Base-by-base conservation (phyloP, 2,329 filamentous ascomycete species). In the Lojkania enalia region DNA sequence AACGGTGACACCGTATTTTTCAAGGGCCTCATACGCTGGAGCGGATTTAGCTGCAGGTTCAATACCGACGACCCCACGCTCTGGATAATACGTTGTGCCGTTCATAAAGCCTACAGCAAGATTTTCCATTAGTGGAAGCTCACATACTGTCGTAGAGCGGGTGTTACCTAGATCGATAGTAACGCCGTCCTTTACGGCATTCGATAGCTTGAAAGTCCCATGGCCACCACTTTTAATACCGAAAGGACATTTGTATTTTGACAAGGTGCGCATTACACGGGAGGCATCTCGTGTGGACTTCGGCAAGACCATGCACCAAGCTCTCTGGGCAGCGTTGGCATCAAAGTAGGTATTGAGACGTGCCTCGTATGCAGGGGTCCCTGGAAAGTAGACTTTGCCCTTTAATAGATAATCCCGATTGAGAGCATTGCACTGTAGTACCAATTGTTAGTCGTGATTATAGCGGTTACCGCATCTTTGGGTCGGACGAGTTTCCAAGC, bases 301-400 rank as follows among this genome's bases (percentile, higher is more conserved):
- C 5, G 63, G 58, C 6, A 51, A 47, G 5, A 64, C 51, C 30
- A 67, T 48, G 39, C 64, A 67, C 31, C 48, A 55, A 11, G 64
- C 59, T n/a, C 46, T 52, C 18, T 53, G 44, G 9, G 49, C 42
- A 6, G 25, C 48, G 32, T 50, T 44, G 19, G 51, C 60, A 32
- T 43, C 40, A 45, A 45, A 54, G 19, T 44, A n/a, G n/a, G n/a
- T n/a, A n/a, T n/a, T n/a, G n/a, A n/a, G n/a, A n/a, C n/a, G n/a
- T n/a, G n/a, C n/a, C n/a, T n/a, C n/a, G n/a, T n/a, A n/a, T n/a
- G n/a, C n/a, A n/a, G n/a, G n/a, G n/a, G n/a, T n/a, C n/a, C n/a
- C n/a, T n/a, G n/a, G n/a, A n/a, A n/a, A n/a, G n/a, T n/a, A n/a
- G n/a, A n/a, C n/a, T n/a, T n/a, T n/a, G n/a, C n/a, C n/a, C n/a